A percentile compares a stretch with the other conserved stretches of the same genome.
Conservation (phyloP, 1,284 basidiomycete genomes). For the Ceratobasidium sp. region DNA sequence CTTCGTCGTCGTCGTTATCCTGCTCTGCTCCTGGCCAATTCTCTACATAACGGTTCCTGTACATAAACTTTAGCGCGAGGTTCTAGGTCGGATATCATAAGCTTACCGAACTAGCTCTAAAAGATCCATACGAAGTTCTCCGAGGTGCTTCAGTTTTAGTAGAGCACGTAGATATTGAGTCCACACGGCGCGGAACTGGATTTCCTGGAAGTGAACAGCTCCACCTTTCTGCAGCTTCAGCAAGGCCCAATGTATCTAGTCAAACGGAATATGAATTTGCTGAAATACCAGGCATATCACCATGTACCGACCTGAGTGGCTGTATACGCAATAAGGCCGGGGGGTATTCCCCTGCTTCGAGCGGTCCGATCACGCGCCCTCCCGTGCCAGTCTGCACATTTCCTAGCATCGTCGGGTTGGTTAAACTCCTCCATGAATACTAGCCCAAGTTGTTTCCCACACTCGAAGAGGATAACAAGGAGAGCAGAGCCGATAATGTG, state of each 20-base stretch:
- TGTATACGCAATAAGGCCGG: background rate
- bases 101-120: background rate
- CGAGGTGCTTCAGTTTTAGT: background rate
- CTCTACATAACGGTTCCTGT: background rate
- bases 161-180: background rate
- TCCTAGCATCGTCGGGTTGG: background rate
- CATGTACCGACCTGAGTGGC: background rate
- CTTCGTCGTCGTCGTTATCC: background rate
- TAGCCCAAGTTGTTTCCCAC: background rate
- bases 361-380: background rate
- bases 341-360: background rate
- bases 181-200: background rate
- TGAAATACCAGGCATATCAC: background rate
- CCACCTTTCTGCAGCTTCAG: background rate
- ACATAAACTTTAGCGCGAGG: background rate
- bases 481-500: background rate
- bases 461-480: background rate
- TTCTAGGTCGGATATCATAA: background rate
- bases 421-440: constrained; percentile 5
- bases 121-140: background rate
- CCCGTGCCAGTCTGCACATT: background rate
- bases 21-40: background rate
- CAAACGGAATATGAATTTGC: background rate
- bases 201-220: background rate
- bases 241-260: constrained; percentile 4